These are phyloP conservation scores for Podospora conica DNA, from an alignment of 495 filamentous ascomycete genomes.

Conservation along the genomic window DNA sequence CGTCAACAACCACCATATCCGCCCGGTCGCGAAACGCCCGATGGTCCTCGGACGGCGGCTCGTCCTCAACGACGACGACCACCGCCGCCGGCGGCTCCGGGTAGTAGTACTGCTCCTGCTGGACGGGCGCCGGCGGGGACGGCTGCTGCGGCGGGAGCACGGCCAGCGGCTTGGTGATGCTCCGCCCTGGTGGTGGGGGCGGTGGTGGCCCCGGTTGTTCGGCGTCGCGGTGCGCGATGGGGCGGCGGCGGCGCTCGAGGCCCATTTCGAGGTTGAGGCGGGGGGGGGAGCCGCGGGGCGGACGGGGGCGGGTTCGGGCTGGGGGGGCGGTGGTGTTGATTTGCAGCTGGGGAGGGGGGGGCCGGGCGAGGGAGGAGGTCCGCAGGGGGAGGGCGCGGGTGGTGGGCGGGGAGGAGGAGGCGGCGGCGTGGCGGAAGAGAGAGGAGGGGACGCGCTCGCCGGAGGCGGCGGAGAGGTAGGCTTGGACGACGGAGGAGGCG, in stretches of 20 bases:
- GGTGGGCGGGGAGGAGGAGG: background rate
- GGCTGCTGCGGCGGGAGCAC: background rate
- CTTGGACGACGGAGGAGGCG: constrained; percentile 8
- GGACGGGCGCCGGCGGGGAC: too few relatives aligned
- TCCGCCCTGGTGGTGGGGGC: background rate
- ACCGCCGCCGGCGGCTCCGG: too few relatives aligned
- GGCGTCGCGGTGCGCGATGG: background rate
- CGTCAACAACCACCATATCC: background rate
- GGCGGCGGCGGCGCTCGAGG: background rate
- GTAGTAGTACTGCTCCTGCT: background rate
- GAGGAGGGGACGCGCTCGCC: constrained; percentile 9
- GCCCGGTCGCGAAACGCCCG: background rate
- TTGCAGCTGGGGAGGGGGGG: too few relatives aligned
- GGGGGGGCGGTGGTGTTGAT: background rate
- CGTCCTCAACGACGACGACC: background rate
- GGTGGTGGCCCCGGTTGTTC: background rate
- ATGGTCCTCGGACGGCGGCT: background rate
- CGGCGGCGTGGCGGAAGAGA: background rate
- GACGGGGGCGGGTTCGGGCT: too few relatives aligned
- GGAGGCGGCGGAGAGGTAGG: constrained; percentile 8
- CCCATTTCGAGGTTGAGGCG: background rate
- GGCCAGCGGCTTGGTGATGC: background rate
- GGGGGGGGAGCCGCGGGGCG: background rate
- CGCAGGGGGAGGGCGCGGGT: constrained; percentile 5
- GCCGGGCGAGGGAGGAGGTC: background rate